These are phyloP conservation scores for Luffa aegyptiaca DNA, from an alignment of 306 rosid species.

Conservation along the genomic window DNA sequence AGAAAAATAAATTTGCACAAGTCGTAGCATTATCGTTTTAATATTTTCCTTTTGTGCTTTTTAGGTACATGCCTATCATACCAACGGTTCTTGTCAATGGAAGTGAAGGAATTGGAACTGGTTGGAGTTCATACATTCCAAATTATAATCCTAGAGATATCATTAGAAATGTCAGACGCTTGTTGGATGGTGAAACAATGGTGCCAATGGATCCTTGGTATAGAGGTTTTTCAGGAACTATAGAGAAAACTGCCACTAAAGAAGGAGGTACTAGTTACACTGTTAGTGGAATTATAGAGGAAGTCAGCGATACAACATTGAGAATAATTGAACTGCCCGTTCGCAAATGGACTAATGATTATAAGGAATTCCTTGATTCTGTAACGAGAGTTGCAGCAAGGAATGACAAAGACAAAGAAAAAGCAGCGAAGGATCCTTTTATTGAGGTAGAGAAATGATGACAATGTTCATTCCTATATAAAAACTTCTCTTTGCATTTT, in stretches of 20 bases:
- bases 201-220: slow-evolving; percentile 99
- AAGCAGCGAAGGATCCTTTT: slow-evolving; percentile 55
- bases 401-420: slow-evolving; percentile 38
- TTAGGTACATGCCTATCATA: slow-evolving; percentile 79
- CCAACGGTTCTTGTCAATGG: slow-evolving; percentile 92
- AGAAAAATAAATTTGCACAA: neutral
- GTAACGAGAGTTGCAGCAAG: slow-evolving; percentile 41
- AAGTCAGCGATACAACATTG: slow-evolving; percentile 46
- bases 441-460: slow-evolving; percentile 40
- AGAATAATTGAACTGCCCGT: slow-evolving; percentile 69
- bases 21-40: neutral
- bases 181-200: slow-evolving; percentile 46
- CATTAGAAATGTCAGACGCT: slow-evolving; percentile 58
- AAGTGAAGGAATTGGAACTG: slow-evolving; percentile 91
- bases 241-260: slow-evolving; percentile 50
- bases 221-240: slow-evolving; percentile 64
- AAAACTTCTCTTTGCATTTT: neutral
- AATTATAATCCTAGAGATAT: slow-evolving; percentile 89
- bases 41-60: neutral
- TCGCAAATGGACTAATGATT: slow-evolving; percentile 92
- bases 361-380: slow-evolving; percentile 74
- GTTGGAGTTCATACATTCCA: slow-evolving; percentile 89
- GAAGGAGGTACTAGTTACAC: slow-evolving; percentile 42
- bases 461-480: neutral
- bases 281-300: slow-evolving; percentile 56